Evolutionary conservation across 306 rosid species (phyloP).

Genomic region (Amphicarpaea edgeworthii): DNA sequence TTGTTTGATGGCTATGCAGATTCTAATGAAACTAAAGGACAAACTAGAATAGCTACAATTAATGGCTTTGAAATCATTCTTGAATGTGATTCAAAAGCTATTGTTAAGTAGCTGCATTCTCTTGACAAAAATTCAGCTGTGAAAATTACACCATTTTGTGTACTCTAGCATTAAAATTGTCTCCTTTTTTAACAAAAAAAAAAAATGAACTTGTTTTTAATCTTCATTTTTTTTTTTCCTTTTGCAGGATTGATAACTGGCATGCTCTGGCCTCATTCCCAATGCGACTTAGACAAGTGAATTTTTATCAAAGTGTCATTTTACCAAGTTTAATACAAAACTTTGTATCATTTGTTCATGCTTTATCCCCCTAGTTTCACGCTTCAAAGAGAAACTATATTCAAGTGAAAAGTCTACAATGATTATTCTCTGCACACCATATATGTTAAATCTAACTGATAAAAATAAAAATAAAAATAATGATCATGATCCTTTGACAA

Average conservation of each 20-base stretch:
- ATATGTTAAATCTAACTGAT: no score
- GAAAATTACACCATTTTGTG: constrained; percentile 2
- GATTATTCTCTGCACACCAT: background rate
- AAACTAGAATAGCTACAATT: background rate
- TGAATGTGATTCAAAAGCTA: constrained; percentile 5
- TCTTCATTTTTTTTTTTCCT: no score
- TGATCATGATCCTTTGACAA: no score
- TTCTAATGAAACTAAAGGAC: background rate
- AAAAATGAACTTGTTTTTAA: no score
- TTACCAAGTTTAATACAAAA: no score
- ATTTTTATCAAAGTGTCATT: constrained; percentile 7
- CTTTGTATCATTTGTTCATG: background rate
- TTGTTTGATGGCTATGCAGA: background rate
- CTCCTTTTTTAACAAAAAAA: no score
- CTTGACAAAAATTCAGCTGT: background rate
- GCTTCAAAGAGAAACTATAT: background rate
- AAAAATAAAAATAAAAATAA: no score
- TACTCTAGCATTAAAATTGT: background rate
- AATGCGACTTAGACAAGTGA: constrained; percentile 17
- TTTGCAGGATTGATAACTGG: constrained; percentile 88
- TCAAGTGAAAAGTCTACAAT: background rate
- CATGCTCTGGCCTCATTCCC: no score
- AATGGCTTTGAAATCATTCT: constrained; percentile 8
- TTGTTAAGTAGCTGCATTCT: background rate
- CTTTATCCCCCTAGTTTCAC: background rate